Evolutionary conservation across 257 asterid genomes (phyloP).

Genomic region (Pogostemon cablin): DNA sequence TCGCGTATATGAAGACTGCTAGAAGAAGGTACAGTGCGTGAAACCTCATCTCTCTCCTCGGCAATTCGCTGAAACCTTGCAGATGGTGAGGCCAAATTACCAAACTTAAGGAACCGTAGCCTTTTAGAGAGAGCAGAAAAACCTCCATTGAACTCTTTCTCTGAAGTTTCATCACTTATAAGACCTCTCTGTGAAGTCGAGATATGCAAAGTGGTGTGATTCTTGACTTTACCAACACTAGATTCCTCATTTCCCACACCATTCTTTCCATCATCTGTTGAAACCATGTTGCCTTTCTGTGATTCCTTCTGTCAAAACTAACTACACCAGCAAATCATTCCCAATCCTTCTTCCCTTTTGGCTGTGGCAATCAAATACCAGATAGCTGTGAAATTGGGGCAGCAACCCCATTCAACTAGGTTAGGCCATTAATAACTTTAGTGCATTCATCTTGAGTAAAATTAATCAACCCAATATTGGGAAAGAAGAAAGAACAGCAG

Average conservation of each 20-base stretch:
- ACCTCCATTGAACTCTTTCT: conserved; percentile 31
- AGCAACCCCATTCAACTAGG: conserved; percentile 17
- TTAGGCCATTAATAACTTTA: not conserved
- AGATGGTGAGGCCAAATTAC: conserved; percentile 66
- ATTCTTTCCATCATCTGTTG: conserved; percentile 47
- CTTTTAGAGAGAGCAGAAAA: conserved; percentile 46
- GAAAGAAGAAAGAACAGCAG: not conserved
- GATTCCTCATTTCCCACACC: conserved; percentile 50
- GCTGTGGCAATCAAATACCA: conserved; percentile 12
- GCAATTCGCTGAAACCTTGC: conserved; percentile 68
- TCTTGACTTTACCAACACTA: conserved; percentile 34
- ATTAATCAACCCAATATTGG: conserved; percentile 5
- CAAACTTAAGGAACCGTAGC: conserved; percentile 52
- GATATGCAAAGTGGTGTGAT: conserved; percentile 42
- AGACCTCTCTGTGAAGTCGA: conserved; percentile 70
- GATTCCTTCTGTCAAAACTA: conserved; percentile 12
- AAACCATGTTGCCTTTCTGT: conserved; percentile 47
- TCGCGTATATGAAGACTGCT: conserved; percentile 80
- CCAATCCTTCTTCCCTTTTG: not conserved
- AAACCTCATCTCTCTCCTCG: conserved; percentile 59
- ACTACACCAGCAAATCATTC: conserved; percentile 22
- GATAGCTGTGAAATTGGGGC: conserved; percentile 31
- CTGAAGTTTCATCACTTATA: conserved; percentile 43
- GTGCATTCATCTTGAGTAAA: not conserved
- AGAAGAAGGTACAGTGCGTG: conserved; percentile 78